These are phyloP conservation scores for Antarctomyces pellizariae DNA, from an alignment of 495 filamentous ascomycete species.

Conservation along the genomic window DNA sequence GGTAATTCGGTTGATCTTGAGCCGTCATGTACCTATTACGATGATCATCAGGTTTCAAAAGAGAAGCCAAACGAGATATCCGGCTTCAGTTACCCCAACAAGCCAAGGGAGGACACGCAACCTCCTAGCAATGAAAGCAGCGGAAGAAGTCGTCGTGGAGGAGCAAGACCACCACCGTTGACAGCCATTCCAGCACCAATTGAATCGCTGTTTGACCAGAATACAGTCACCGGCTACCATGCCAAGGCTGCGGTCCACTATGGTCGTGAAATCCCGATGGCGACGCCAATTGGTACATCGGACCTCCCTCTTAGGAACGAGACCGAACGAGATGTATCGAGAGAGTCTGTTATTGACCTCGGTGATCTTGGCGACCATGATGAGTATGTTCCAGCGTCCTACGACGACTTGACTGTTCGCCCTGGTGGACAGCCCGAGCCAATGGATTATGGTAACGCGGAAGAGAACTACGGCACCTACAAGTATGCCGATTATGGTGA, in stretches of 20 bases:
- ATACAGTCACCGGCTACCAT: constrained; percentile 30
- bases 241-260: constrained; percentile 29
- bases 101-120: constrained; percentile 19
- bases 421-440: constrained; percentile 16
- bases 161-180: constrained; percentile 25
- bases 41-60: too few species aligned
- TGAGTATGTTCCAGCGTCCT: constrained; percentile 22
- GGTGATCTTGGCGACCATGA: constrained; percentile 23
- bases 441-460: constrained; percentile 15
- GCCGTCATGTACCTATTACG: too few species aligned
- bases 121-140: constrained; percentile 13
- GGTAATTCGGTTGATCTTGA: constrained; percentile 22
- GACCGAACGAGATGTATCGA: constrained; percentile 21
- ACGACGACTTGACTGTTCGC: constrained; percentile 35
- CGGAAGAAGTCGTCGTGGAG: constrained; percentile 20
- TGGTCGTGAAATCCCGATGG: constrained; percentile 13
- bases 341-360: constrained; percentile 33
- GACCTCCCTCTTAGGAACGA: constrained; percentile 31
- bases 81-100: too few species aligned
- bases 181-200: constrained; percentile 23
- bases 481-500: constrained; percentile 18
- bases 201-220: constrained; percentile 32
- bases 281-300: constrained; percentile 15
- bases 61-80: too few species aligned
- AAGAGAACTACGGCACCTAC: constrained; percentile 11